Base-by-base conservation (phyloP, 306 rosid genomes). In the Begonia peltatifolia region DNA sequence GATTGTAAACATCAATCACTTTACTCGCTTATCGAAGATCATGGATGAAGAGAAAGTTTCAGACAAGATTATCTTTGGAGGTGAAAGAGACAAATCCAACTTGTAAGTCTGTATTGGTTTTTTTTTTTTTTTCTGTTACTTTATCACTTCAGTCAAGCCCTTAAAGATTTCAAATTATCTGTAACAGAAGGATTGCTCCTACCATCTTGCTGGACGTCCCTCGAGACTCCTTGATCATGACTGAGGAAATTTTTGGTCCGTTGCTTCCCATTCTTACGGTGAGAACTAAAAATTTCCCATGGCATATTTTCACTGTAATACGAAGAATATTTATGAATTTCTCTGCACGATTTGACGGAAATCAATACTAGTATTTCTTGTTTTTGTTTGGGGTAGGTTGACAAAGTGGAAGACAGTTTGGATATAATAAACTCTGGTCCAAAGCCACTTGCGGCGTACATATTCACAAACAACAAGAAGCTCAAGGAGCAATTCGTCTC, bases 371-470 rank as follows among this genome's bases (percentile, higher is more conserved):
- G 46, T 23, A 50, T 66, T 10, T 46, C 10, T 58, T 47, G 0
- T 54, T 12, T 22, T 55, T 47, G 48, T 42, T 60, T 64, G 71
- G 56, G 65, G 63, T 84, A 90, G 99, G 92, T 92, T 9, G 86
- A 83, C 42, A 79, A 81, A 63, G 38, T 92, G 57, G 96, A 81
- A 69, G 94, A 83, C 61, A 71, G 99, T 65, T 81, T 83, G 42
- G 80, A 79, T 20, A 46, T 87, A 68, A 84, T 92, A 61, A 76
- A 68, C 61, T 81, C 99, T 6, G 87, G 81, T 61, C 1, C 99
- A 64, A 92, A 92, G 70, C 99, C 99, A 43, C 96, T 92, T 6
- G 99, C 99, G 18, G 99, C 99, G n/a, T 92, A 92, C 70, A 49
- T 92, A 58, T 92, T 92, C 61, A 79, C 99, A 59, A 75, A 49